Base-by-base conservation (phyloP, 257 asterid species). In the Sherardia arvensis region DNA sequence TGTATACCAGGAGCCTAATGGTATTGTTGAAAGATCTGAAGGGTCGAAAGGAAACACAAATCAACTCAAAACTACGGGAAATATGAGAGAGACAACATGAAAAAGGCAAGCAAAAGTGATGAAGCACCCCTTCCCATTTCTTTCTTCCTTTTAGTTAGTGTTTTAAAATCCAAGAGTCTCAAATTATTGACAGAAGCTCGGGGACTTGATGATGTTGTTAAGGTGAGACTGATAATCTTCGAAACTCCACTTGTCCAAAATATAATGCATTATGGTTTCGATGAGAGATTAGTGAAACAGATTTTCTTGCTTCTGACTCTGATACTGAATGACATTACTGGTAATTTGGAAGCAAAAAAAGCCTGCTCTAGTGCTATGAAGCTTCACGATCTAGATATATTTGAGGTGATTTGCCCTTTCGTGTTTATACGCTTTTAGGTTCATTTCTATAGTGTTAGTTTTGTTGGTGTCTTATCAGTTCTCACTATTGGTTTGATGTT, bases 301-400 rank as follows among this genome's bases (percentile, higher is more conserved):
- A 49, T 49, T 49, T 47, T 49, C 26, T 49, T 15, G 29, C 34
- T 20, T 55, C 20, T 62, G 36, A 18, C 56, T 17, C 81, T 87
- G 95, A 90, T 90, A 66, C 64, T 90, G 76, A 87, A 85, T 33
- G 97, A 90, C 74, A 79, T 87, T 28, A 83, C 95, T 7, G 97
- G 97, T 6, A 85, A 80, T 71, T 70, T 90, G 65, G 95, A 90
- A 53, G 97, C 95, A 17, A 90, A 69, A 54, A 87, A 85, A 74
- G 95, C 97, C 20, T 90, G 95, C 67, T 63, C 57, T 5, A 79
- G 84, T 27, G 94, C 97, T 61, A 67, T 90, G 85, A 90, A 90
- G 79, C 87, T 90, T 76, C 97, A 87, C 84, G 87, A n/a, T n/a
- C n/a, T n/a, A 87, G 83, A 82, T 87, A 59, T 90, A 90, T 74